These are phyloP conservation scores for Aspergillus egyptiacus DNA, from an alignment of 495 filamentous ascomycete genomes.

Conservation along the genomic window DNA sequence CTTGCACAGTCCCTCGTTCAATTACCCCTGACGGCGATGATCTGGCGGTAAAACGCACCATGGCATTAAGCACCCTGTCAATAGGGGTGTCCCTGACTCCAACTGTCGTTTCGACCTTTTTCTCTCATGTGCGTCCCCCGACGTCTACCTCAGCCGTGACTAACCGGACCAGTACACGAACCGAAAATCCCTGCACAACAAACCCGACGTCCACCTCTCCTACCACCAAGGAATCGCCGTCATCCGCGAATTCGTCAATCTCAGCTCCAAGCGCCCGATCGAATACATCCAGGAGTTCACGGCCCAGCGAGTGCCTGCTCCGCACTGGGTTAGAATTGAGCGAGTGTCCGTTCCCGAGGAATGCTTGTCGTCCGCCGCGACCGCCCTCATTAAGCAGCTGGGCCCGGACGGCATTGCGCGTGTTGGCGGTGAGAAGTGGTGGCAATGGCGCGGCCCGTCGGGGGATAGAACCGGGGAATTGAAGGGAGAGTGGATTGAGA, in stretches of 20 bases:
- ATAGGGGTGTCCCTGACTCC: constrained; percentile 71
- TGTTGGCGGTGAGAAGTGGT: constrained; percentile 83
- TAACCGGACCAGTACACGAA: constrained; percentile 61
- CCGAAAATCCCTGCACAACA: constrained; percentile 64
- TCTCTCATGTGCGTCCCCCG: constrained; percentile 63
- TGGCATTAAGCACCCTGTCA: constrained; percentile 68
- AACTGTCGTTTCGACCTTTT: constrained; percentile 67
- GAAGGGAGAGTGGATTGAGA: constrained; percentile 92
- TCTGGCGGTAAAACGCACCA: constrained; percentile 14
- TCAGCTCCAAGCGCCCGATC: constrained; percentile 79
- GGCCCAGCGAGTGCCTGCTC: constrained; percentile 79
- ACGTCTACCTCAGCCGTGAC: neutral
- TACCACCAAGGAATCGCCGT: constrained; percentile 93
- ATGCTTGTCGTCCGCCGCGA: constrained; percentile 55
- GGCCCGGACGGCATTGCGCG: constrained; percentile 65
- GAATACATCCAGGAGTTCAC: constrained; percentile 92
- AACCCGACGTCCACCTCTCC: constrained; percentile 79
- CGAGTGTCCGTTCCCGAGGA: constrained; percentile 61
- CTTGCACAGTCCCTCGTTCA: neutral
- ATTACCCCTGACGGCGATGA: neutral
- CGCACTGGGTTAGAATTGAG: constrained; percentile 79
- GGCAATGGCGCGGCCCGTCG: constrained; percentile 76
- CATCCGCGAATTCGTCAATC: constrained; percentile 74
- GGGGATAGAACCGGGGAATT: constrained; percentile 40
- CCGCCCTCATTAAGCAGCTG: constrained; percentile 59